Conservation (phyloP, 805 yeast genomes). For the Yarrowia sp. region DNA sequence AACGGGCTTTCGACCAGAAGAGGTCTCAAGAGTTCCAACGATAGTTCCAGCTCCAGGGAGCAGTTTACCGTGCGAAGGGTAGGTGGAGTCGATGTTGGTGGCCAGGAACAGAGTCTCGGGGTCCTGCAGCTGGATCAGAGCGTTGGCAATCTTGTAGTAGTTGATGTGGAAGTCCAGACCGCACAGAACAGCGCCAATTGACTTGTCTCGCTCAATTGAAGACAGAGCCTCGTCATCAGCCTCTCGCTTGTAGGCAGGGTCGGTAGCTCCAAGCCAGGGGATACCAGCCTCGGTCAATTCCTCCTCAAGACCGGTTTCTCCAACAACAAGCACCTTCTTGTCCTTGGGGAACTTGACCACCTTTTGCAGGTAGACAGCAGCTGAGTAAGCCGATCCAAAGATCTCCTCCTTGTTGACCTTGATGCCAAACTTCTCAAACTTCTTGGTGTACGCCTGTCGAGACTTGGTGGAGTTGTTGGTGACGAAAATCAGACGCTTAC, state of each 20-base stretch:
- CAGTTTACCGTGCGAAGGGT: conserved; percentile 83
- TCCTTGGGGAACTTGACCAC: conserved; percentile 75
- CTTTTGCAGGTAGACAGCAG: conserved; percentile 83
- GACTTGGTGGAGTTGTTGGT: conserved; percentile 96
- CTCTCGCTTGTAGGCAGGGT: conserved; percentile 59
- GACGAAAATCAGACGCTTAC: conserved; percentile 83
- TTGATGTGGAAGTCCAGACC: conserved; percentile 82
- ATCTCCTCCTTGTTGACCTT: conserved; percentile 64
- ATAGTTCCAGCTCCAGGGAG: conserved; percentile 96
- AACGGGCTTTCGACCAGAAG: conserved; percentile 82
- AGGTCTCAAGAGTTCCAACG: conserved; percentile 74
- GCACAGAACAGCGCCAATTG: conserved; percentile 86
- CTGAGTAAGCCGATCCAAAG: conserved; percentile 90
- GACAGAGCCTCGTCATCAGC: conserved; percentile 60
- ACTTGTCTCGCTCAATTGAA: conserved; percentile 59
- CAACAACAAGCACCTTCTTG: conserved; percentile 86
- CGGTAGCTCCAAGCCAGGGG: conserved; percentile 81
- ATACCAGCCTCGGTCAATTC: conserved; percentile 82
- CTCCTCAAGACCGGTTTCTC: conserved; percentile 83
- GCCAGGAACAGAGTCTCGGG: conserved; percentile 79
- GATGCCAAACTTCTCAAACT: conserved; percentile 69
- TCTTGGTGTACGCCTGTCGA: conserved; percentile 73
- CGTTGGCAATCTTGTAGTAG: conserved; percentile 79
- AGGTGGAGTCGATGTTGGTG: conserved; percentile 93
- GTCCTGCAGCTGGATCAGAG: conserved; percentile 78